Base-by-base conservation (phyloP, 257 asterid genomes). In the Thymus mandschuricus region DNA sequence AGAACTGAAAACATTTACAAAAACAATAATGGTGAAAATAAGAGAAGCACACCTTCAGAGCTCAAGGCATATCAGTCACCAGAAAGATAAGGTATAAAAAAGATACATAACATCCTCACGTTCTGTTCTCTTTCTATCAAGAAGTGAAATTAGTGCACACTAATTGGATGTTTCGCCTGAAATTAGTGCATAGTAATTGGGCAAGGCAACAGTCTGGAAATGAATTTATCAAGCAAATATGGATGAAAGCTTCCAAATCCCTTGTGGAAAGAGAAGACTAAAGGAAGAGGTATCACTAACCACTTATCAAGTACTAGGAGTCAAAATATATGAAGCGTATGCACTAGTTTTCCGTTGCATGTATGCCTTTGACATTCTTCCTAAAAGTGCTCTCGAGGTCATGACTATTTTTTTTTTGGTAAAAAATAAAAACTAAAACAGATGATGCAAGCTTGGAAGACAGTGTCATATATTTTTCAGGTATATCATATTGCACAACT, bases 381-480 rank as follows among this genome's bases (percentile, higher is more conserved):
- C 5, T 49, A 52, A 58, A 75, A 67, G 4, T 27, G 60, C 79
- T 51, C 40, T 1, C 29, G 12, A 7, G 10, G 59, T 67, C 31
- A 13, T 34, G 45, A 41, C 57, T 13, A 34, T 2, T 40, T n/a
- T 12, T 15, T 28, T 6, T 60, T 9, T 52, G 52, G 52, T 52
- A 38, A 49, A 58, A 44, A 34, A 34, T 5, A 66, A 56, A 50
- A 71, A 71, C 45, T 63, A 49, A 31, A 64, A 41, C 35, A 38
- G 34, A 34, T 34, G 64, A 50, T 49, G 40, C 54, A 38, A 68
- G 50, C 13, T 34, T 50, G 55, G 55, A 38, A 67, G 64, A 35
- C 21, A 66, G 35, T 48, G 57, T n/a, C 66, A 49, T n/a, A 48
- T 28, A 74, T 2, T 48, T 64, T 66, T 27, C 43, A 30, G 59